Conservation (phyloP, 2,329 filamentous ascomycete species). For the Aspergillus tubingensis region DNA sequence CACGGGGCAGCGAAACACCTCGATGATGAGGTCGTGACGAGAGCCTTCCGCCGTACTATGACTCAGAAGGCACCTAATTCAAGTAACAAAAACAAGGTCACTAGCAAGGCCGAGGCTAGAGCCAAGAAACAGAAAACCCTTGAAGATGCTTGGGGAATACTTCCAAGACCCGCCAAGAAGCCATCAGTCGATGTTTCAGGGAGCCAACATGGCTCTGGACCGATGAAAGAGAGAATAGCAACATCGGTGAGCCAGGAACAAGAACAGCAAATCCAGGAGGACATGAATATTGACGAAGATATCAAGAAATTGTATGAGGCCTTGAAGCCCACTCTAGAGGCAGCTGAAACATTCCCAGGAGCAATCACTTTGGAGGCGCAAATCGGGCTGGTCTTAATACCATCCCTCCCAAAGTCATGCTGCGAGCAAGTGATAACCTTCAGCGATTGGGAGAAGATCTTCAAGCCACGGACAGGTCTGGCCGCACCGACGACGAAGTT, state of each 20-base stretch:
- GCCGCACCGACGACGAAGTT: conserved; percentile 36
- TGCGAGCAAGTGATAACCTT: conserved; percentile 19
- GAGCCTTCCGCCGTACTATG: conserved; percentile 34
- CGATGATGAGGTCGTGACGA: conserved; percentile 23
- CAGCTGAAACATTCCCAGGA: conserved; percentile 38
- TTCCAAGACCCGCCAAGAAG: conserved; percentile 14
- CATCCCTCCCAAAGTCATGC: conserved; percentile 27
- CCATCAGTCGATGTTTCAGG: neutral
- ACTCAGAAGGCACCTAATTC: conserved; percentile 28
- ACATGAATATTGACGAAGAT: conserved; percentile 8
- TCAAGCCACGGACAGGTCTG: conserved; percentile 33
- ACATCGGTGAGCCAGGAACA: neutral
- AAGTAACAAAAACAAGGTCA: conserved; percentile 18
- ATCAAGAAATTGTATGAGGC: conserved; percentile 30
- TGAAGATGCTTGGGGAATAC: conserved; percentile 32
- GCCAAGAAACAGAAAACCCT: conserved; percentile 31
- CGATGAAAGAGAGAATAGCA: neutral
- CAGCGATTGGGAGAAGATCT: conserved; percentile 34
- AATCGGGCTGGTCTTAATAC: conserved; percentile 39
- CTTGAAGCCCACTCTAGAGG: conserved; percentile 36
- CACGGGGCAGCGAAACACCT: conserved; percentile 8
- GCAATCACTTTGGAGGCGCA: conserved; percentile 38
- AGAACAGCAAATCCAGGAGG: neutral
- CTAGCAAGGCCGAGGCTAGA: conserved; percentile 19
- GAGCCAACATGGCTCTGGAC: neutral